Evolutionary conservation across 2,329 filamentous ascomycete genomes (phyloP).

Genomic region (Samsoniella hepiali): DNA sequence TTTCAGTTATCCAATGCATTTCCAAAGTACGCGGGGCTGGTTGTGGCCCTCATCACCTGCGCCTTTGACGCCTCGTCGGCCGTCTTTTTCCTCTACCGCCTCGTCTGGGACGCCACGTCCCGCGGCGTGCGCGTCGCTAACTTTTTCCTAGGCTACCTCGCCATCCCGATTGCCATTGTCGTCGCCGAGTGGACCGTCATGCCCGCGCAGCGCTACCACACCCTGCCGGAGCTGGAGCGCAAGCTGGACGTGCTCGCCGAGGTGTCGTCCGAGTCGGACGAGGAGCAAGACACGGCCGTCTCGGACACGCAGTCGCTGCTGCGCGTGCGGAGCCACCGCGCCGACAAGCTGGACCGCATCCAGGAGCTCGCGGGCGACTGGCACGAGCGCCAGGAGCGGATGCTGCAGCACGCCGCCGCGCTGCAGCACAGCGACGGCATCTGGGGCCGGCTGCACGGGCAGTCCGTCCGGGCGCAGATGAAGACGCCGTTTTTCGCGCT

Average conservation of each 20-base stretch:
- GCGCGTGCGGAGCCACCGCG: slow-evolving; percentile 40
- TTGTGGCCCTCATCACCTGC: slow-evolving; percentile 74
- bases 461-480: slow-evolving; percentile 62
- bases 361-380: slow-evolving; percentile 58
- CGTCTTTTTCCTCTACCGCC: slow-evolving; percentile 70
- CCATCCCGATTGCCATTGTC: slow-evolving; percentile 36
- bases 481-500: slow-evolving; percentile 67
- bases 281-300: slow-evolving; percentile 47
- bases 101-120: slow-evolving; percentile 60
- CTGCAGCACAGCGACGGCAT: slow-evolving; percentile 61
- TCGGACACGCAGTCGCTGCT: slow-evolving; percentile 44
- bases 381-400: slow-evolving; percentile 53
- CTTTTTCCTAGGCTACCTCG: slow-evolving; percentile 41
- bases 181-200: slow-evolving; percentile 39
- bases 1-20: slow-evolving; percentile 86
- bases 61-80: slow-evolving; percentile 82
- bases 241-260: slow-evolving; percentile 40
- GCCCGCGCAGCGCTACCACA: slow-evolving; percentile 39
- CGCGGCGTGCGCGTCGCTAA: slow-evolving; percentile 35
- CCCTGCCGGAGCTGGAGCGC: slow-evolving; percentile 36
- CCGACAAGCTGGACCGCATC: slow-evolving; percentile 58
- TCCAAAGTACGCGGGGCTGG: slow-evolving; percentile 71
- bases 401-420: slow-evolving; percentile 47
- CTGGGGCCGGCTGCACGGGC: slow-evolving; percentile 69
- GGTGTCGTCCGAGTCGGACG: slow-evolving; percentile 49